These are phyloP conservation scores for Rhodotorula diobovata DNA, from an alignment of 768 basidiomycete species.

Conservation along the genomic window DNA sequence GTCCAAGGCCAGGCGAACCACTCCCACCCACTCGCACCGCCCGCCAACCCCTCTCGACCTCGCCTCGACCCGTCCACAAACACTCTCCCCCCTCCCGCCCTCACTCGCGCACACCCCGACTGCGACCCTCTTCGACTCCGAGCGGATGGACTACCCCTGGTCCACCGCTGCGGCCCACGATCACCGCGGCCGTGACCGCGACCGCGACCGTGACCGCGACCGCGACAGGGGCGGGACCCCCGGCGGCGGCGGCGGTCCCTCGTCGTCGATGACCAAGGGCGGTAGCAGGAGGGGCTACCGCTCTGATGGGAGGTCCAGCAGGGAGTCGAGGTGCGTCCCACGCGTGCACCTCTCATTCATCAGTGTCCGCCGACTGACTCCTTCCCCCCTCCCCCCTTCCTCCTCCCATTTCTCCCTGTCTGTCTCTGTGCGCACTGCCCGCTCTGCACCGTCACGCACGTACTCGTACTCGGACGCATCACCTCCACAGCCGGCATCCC, in stretches of 20 bases:
- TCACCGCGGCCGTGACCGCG: too few species aligned
- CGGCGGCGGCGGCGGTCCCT: rapidly evolving
- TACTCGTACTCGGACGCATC: too few species aligned
- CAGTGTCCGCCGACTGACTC: not conserved
- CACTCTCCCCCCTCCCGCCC: not conserved
- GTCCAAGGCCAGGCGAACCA: too few species aligned
- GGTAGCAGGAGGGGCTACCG: not conserved
- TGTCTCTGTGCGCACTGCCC: too few species aligned
- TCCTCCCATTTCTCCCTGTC: too few species aligned
- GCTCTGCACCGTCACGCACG: too few species aligned
- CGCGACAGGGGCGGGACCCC: not conserved
- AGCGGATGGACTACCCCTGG: not conserved
- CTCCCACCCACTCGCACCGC: too few species aligned
- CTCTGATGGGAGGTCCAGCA: not conserved
- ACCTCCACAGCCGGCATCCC: not conserved
- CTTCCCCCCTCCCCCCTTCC: too few species aligned
- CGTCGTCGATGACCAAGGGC: not conserved
- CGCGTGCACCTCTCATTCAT: not conserved
- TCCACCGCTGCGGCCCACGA: not conserved
- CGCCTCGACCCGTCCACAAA: too few species aligned
- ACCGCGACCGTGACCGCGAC: not conserved
- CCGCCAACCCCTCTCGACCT: too few species aligned
- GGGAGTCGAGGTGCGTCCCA: not conserved
- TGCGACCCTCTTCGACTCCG: too few species aligned
- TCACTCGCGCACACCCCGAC: too few species aligned